Base-by-base conservation (phyloP, 1,139 yeast genomes). In the Hemisphaericaspora lyxosophila region DNA sequence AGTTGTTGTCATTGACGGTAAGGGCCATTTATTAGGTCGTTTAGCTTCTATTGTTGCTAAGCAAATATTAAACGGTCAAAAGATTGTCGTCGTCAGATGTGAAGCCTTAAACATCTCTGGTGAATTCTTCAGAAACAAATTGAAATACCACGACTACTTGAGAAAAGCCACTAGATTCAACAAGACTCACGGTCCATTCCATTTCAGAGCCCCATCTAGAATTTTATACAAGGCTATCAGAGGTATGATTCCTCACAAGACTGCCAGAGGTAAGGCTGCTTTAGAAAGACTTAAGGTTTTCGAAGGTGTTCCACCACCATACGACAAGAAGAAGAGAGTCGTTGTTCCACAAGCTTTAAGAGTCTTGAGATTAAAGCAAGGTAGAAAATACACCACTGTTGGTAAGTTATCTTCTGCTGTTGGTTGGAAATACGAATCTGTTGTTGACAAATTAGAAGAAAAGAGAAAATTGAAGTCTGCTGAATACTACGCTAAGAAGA, bases 191-290 rank as follows among this genome's bases (percentile, higher is more conserved):
- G 99, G 98, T 80, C 97, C 97, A 70, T 94, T 92, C 97, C 99
- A 92, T 75, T 92, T 92, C 96, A 92, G 97, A 80, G 99, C 99
- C 53, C 99, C 98, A 74, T 89, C 97, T 53, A 89, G 97, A 81
- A 89, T 92, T 77, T 88, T 92, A 78, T 90, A 89, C 94, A 92
- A 92, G 86, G 97, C 98, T 67, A 76, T 92, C 73, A 87, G 96
- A 74, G 99, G 99, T 78, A 94, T 94, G 98, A 80, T 94, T 66
- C 82, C 97, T 70, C 98, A 92, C 92, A 92, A 94, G 88, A 92
- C 98, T 59, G 92, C 97, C 63, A 94, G 98, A 78, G 99, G 99
- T 78, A 85, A 87, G 80, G 97, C 98, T 69, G 99, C 99, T 65
- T 77, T 92, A 70, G 97, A 90, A 80, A 89, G 97, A 80, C 87